phyloP scores from a whole-genome alignment of 345 rosid genomes.

The Psidium friedrichsthalianum region DNA sequence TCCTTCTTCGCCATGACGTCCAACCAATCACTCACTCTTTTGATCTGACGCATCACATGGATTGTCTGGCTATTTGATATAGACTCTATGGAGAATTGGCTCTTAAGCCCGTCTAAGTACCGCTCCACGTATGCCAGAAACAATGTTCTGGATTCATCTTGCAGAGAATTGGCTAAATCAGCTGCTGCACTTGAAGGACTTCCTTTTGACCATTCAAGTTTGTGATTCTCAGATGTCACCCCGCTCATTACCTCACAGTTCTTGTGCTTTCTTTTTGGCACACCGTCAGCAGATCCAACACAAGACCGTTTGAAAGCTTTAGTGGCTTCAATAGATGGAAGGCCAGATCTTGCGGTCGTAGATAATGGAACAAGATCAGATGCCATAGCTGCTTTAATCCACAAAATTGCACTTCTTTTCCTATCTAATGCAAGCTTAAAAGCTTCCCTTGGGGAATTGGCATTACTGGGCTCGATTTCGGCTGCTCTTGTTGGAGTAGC shows the following conservation, averaged over 20 bases:
- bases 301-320: not conserved
- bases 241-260: conserved; percentile 6
- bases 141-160: conserved; percentile 35
- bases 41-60: conserved; percentile 42
- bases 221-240: conserved; percentile 2
- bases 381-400: conserved; percentile 54
- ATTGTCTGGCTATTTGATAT: conserved; percentile 30
- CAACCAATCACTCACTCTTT: conserved; percentile 55
- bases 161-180: conserved; percentile 31
- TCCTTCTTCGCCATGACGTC: conserved; percentile 21
- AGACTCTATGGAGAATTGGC: conserved; percentile 11
- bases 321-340: conserved; percentile 6
- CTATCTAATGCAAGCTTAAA: conserved; percentile 27
- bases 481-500: conserved; percentile 2
- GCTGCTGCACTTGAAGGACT: conserved; percentile 10
- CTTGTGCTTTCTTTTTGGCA: conserved; percentile 5
- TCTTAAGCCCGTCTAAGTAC: conserved; percentile 33
- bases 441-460: conserved; percentile 7
- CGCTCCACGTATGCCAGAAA: conserved; percentile 44
- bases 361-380: conserved; percentile 28
- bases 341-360: not conserved
- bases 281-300: not conserved
- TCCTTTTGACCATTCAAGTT: conserved; percentile 22
- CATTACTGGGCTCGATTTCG: conserved; percentile 1
- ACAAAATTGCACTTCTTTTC: conserved; percentile 32